phyloP scores from a whole-genome alignment of 768 basidiomycete species.

The Tremella mesenterica region DNA sequence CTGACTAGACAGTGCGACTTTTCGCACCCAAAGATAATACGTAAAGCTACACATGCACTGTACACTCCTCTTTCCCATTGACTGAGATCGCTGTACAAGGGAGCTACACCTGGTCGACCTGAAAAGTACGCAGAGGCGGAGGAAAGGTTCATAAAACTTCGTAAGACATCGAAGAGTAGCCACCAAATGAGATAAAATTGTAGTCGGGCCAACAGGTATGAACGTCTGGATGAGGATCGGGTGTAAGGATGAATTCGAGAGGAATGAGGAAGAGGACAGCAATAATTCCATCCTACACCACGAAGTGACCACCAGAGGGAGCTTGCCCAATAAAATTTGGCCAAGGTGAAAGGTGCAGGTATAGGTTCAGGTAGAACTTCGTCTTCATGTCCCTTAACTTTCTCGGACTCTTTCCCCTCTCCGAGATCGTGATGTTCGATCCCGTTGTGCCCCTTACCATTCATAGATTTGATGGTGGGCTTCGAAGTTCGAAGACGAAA shows the following conservation, averaged over 20 bases:
- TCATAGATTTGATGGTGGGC: background rate
- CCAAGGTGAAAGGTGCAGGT: constrained; percentile 19
- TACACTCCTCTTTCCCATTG: constrained; percentile 14
- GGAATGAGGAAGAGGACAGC: constrained; percentile 12
- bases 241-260: constrained; percentile 19
- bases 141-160: constrained; percentile 16
- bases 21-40: constrained; percentile 11
- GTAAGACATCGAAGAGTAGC: constrained; percentile 15
- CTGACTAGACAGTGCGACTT: constrained; percentile 4
- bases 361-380: constrained; percentile 20
- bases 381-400: background rate
- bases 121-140: constrained; percentile 19
- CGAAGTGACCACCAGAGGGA: constrained; percentile 23
- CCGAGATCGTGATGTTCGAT: background rate
- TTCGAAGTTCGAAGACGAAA: background rate
- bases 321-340: constrained; percentile 28
- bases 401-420: background rate
- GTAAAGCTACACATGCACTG: constrained; percentile 12
- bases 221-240: constrained; percentile 8
- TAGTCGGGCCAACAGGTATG: constrained; percentile 8
- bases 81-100: constrained; percentile 8
- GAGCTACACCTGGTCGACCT: constrained; percentile 8
- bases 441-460: background rate
- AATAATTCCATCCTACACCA: constrained; percentile 26
- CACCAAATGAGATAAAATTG: background rate